Conservation (phyloP, 2,329 filamentous ascomycete species). For the Penicillium sp. region DNA sequence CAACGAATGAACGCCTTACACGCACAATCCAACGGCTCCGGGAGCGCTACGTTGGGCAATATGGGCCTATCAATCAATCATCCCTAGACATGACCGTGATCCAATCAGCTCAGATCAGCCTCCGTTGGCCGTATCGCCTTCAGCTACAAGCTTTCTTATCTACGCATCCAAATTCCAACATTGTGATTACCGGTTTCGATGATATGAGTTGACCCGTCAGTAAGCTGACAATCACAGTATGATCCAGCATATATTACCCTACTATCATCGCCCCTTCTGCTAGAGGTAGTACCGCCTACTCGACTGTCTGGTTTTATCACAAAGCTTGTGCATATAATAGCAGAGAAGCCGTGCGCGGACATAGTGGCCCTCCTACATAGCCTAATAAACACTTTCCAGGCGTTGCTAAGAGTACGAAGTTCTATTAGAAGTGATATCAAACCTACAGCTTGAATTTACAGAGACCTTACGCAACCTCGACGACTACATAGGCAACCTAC, state of each 20-base stretch:
- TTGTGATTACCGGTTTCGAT: no score
- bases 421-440: conserved; percentile 31
- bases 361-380: conserved; percentile 33
- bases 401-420: conserved; percentile 26
- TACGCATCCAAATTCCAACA: no score
- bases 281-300: conserved; percentile 28
- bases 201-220: background rate
- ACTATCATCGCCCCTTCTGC: conserved; percentile 33
- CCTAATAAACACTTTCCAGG: conserved; percentile 29
- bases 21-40: no score
- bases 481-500: conserved; percentile 37
- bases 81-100: no score
- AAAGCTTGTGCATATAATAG: conserved; percentile 27
- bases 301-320: conserved; percentile 32
- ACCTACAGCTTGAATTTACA: conserved; percentile 35
- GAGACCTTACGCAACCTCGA: conserved; percentile 37
- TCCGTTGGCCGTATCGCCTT: no score
- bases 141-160: no score
- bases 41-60: no score
- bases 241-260: conserved; percentile 29
- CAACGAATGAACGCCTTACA: no score
- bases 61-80: no score
- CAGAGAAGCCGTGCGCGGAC: conserved; percentile 28
- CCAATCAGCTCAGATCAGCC: no score
- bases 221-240: conserved; percentile 23